Evolutionary conservation across 2,329 filamentous ascomycete species (phyloP).

Genomic region (Colletotrichum karsti): DNA sequence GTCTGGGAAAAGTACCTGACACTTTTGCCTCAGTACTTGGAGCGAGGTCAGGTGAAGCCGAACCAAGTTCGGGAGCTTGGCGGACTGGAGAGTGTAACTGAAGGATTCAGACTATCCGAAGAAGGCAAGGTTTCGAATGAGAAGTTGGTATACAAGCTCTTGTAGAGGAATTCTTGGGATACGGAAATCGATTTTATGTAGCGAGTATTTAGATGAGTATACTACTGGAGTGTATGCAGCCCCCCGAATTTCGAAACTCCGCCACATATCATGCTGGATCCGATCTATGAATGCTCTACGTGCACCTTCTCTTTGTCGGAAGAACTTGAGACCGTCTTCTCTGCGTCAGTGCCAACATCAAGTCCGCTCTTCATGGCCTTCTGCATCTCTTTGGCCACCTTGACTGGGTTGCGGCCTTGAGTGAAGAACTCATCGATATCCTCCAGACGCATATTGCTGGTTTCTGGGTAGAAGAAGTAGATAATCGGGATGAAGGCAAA

Average conservation of each 20-base stretch:
- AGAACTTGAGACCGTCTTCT: neutral
- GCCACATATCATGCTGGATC: too few species aligned
- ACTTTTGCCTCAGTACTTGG: neutral
- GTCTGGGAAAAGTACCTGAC: constrained; percentile 3
- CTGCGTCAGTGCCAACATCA: neutral
- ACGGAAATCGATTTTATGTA: rapidly evolving
- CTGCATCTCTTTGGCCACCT: constrained; percentile 19
- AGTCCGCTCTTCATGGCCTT: constrained; percentile 7
- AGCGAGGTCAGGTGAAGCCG: neutral
- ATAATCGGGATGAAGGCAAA: constrained; percentile 51
- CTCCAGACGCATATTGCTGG: constrained; percentile 55
- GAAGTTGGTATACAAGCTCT: neutral
- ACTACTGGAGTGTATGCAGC: too few species aligned
- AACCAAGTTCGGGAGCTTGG: neutral
- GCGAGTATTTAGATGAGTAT: too few species aligned
- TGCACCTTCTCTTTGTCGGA: neutral
- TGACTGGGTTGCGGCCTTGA: constrained; percentile 28
- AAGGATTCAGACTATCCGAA: neutral
- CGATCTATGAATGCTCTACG: neutral
- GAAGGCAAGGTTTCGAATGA: neutral
- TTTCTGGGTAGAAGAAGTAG: constrained; percentile 62
- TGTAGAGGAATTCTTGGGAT: neutral
- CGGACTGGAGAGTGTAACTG: neutral
- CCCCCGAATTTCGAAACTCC: too few species aligned
- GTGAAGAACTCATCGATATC: constrained; percentile 60